Evolutionary conservation across 179 eudicot genomes (phyloP).

Genomic region (Beta corolliflora): DNA sequence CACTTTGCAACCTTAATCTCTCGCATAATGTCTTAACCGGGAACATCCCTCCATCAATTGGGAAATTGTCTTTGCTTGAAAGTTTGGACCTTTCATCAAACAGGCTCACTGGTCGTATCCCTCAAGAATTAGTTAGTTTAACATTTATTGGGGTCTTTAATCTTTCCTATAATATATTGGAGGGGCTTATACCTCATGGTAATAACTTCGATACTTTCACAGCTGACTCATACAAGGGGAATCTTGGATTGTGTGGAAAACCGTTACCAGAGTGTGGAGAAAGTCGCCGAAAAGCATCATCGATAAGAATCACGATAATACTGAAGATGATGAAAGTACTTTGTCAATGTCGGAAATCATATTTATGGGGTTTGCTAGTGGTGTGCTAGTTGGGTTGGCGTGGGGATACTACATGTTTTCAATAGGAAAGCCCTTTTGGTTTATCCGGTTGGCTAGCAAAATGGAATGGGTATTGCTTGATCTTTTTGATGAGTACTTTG

Average conservation of each 20-base stretch:
- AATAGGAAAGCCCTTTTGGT: slow-evolving; percentile 27
- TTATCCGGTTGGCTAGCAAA: background rate
- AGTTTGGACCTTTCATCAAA: slow-evolving; percentile 23
- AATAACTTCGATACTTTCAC: background rate
- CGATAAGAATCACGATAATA: background rate
- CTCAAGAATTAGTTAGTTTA: background rate
- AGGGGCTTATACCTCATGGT: background rate
- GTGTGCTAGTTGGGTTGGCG: slow-evolving; percentile 23
- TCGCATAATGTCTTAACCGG: slow-evolving; percentile 32
- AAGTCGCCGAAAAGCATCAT: background rate
- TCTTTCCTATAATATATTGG: background rate
- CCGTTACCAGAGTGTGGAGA: background rate
- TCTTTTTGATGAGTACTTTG: background rate
- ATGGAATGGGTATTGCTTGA: background rate
- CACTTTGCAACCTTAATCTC: slow-evolving; percentile 25
- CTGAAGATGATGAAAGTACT: background rate
- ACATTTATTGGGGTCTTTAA: background rate
- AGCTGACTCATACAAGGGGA: background rate
- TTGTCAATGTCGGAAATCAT: slow-evolving; percentile 18
- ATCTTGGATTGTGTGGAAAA: background rate
- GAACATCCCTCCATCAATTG: slow-evolving; percentile 26
- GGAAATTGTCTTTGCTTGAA: slow-evolving; percentile 21
- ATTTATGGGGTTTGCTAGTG: slow-evolving; percentile 30
- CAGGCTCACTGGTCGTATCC: background rate
- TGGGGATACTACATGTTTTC: slow-evolving; percentile 31